phyloP scores from a whole-genome alignment of 306 rosid species.

The Rosa chinensis region DNA sequence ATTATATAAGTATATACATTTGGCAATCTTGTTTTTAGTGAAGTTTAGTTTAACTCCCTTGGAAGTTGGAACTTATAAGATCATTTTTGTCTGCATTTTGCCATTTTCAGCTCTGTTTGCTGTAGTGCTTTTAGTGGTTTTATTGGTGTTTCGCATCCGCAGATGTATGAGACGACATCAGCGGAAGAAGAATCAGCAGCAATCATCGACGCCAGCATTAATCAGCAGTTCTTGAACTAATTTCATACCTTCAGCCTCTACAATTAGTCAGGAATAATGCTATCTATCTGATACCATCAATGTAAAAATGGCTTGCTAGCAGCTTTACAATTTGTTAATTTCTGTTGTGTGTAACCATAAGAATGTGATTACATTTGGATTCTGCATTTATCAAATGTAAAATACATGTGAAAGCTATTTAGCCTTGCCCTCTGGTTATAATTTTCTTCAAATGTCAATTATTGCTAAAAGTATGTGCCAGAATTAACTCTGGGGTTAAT shows the following conservation, averaged over 20 bases:
- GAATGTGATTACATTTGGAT: not conserved
- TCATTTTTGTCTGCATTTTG: not conserved
- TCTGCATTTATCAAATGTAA: not conserved
- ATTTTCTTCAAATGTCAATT: not conserved
- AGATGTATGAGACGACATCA: not conserved
- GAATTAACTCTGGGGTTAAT: too few species aligned
- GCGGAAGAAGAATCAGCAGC: not conserved
- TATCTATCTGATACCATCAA: not conserved
- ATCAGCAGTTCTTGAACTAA: not conserved
- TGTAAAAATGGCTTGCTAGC: not conserved
- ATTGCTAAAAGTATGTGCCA: too few species aligned
- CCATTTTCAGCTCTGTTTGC: not conserved
- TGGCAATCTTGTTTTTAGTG: not conserved
- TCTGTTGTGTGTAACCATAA: not conserved
- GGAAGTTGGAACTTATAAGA: not conserved
- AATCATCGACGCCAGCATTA: not conserved
- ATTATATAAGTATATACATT: not conserved
- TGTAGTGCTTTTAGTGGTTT: not conserved
- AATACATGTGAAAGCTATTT: not conserved
- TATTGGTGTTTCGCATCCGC: slow-evolving; percentile 2
- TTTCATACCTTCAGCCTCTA: not conserved
- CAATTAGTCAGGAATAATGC: not conserved
- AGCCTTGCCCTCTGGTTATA: not conserved
- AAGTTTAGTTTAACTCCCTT: not conserved
- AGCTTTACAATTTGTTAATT: not conserved